phyloP scores from a whole-genome alignment of 768 basidiomycete species.

The Lactifluus subvellereus region DNA sequence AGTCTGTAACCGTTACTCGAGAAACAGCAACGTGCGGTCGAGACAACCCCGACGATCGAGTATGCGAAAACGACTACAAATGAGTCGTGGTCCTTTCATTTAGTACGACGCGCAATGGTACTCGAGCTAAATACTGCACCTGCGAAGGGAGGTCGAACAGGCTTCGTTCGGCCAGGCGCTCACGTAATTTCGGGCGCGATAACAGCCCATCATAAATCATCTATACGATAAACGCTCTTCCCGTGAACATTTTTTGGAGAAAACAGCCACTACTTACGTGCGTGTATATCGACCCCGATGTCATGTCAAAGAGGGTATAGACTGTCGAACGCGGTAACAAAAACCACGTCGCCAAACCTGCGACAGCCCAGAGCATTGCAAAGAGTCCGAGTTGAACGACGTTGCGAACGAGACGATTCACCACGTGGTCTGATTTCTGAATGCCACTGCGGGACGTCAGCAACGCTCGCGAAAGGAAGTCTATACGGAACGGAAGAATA shows the following conservation, averaged over 20 bases:
- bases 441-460: neutral
- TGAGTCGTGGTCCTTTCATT: neutral
- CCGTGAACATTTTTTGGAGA: neutral
- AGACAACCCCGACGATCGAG: neutral
- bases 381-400: conserved; percentile 2
- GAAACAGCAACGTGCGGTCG: neutral
- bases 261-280: neutral
- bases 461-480: neutral
- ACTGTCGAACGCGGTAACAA: neutral
- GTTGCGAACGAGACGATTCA: conserved; percentile 1
- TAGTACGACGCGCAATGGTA: neutral
- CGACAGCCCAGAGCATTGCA: neutral
- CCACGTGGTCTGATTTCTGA: neutral
- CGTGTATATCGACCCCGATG: conserved; percentile 10
- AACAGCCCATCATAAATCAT: conserved; percentile 6
- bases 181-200: neutral
- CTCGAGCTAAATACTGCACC: neutral
- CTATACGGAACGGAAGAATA: neutral
- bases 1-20: neutral
- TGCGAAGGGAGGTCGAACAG: neutral
- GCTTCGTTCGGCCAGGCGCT: neutral
- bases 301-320: neutral
- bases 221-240: neutral
- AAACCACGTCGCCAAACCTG: neutral
- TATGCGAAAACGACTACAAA: neutral